Conservation (phyloP, 2,329 filamentous ascomycete genomes). For the Eurotiales sp. region DNA sequence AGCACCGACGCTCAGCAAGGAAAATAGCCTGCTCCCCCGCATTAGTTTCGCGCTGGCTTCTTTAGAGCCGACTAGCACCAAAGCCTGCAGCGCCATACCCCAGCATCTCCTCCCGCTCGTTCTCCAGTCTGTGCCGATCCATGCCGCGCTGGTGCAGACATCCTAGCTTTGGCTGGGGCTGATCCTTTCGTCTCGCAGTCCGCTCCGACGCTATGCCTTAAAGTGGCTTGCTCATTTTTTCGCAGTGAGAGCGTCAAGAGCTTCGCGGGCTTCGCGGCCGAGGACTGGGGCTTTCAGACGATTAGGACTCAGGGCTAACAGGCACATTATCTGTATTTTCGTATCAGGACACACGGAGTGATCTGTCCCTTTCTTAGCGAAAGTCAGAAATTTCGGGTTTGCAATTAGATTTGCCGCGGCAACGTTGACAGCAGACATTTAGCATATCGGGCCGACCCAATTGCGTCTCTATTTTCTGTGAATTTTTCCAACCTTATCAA, state of each 20-base stretch:
- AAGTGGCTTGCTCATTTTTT: neutral
- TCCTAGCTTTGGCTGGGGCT: neutral
- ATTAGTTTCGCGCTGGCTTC: constrained; percentile 1
- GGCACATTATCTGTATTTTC: neutral
- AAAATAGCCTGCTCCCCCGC: constrained; percentile 1
- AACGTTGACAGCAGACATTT: too few relatives aligned
- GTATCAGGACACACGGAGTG: neutral
- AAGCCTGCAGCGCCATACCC: neutral
- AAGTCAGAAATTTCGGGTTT: neutral
- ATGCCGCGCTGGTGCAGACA: neutral
- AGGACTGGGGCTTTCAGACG: neutral
- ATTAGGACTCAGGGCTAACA: too few relatives aligned
- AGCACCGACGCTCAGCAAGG: neutral
- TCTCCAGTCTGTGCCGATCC: constrained; percentile 4
- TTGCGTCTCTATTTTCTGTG: neutral
- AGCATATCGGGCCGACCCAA: neutral
- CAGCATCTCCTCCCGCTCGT: constrained; percentile 9
- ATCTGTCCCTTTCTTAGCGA: neutral
- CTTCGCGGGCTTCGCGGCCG: neutral
- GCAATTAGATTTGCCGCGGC: too few relatives aligned
- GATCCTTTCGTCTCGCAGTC: constrained; percentile 7
- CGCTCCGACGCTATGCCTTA: constrained; percentile 6
- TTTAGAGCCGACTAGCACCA: neutral
- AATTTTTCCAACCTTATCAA: too few relatives aligned
- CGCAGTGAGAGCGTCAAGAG: neutral